These are phyloP conservation scores for Aspergillus nanangensis DNA, from an alignment of 495 filamentous ascomycete species.

Conservation along the genomic window DNA sequence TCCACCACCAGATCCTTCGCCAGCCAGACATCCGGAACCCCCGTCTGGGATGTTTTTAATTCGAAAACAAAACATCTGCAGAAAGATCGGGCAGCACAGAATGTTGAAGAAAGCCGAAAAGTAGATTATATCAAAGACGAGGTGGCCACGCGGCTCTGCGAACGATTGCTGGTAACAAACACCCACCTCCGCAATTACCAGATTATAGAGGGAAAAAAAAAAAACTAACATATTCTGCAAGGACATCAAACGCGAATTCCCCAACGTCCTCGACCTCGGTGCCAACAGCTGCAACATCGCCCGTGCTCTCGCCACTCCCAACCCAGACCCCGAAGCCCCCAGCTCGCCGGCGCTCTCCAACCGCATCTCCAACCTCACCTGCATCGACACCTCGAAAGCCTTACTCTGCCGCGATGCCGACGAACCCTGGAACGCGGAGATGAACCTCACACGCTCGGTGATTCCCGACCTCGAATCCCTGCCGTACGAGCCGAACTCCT, in stretches of 20 bases:
- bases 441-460: constrained; percentile 67
- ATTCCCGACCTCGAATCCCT: constrained; percentile 64
- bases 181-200: background rate
- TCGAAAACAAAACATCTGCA: constrained; percentile 80
- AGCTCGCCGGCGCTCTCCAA: constrained; percentile 58
- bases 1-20: constrained; percentile 58
- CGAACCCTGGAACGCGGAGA: constrained; percentile 67
- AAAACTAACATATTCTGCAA: constrained; percentile 23
- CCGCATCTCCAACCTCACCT: constrained; percentile 66
- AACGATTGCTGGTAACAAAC: constrained; percentile 75
- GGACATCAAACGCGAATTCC: constrained; percentile 89
- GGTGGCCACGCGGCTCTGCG: constrained; percentile 77
- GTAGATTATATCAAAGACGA: constrained; percentile 93
- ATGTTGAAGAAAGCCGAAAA: constrained; percentile 66
- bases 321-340: constrained; percentile 54
- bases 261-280: constrained; percentile 84
- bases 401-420: constrained; percentile 80
- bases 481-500: constrained; percentile 71
- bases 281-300: constrained; percentile 96
- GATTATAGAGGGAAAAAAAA: no score
- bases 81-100: constrained; percentile 73
- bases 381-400: constrained; percentile 71
- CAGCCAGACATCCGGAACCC: constrained; percentile 67
- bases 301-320: constrained; percentile 63
- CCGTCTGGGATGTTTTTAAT: constrained; percentile 88